These are phyloP conservation scores for Heterobasidion annosum DNA, from an alignment of 1,284 basidiomycete genomes.

Conservation along the genomic window DNA sequence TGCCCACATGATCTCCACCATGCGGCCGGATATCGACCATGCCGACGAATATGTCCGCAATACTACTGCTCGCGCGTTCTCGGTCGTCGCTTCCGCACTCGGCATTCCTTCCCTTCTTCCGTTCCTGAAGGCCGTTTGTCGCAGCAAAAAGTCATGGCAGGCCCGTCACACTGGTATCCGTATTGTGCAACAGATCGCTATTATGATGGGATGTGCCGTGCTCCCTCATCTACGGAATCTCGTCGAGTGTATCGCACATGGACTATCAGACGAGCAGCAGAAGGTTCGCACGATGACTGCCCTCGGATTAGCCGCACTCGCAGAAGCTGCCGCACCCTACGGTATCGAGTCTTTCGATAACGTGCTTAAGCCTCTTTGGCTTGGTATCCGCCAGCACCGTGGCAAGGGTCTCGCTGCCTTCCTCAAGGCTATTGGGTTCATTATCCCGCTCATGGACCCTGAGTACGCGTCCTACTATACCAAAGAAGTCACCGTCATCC, in stretches of 20 bases:
- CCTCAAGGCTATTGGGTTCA: constrained; percentile 98
- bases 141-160: constrained; percentile 99
- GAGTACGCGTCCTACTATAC: constrained; percentile 98
- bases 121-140: constrained; percentile 97
- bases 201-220: constrained; percentile 99
- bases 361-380: constrained; percentile 96
- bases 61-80: constrained; percentile 98
- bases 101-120: constrained; percentile 97
- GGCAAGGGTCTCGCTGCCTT: constrained; percentile 98
- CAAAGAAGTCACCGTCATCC: constrained; percentile 93
- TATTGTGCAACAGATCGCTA: constrained; percentile 98
- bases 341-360: constrained; percentile 99
- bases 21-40: constrained; percentile 99
- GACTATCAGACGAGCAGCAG: constrained; percentile 96
- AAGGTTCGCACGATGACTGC: constrained; percentile 99
- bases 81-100: constrained; percentile 96
- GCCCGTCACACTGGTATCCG: constrained; percentile 98
- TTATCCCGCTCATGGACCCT: constrained; percentile 99
- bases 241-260: constrained; percentile 94
- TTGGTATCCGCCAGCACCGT: constrained; percentile 95
- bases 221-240: constrained; percentile 95
- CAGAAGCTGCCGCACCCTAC: constrained; percentile 96
- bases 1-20: constrained; percentile 99
- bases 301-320: constrained; percentile 89
- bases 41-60: constrained; percentile 99